These are phyloP conservation scores for Aspergillus nomiae DNA, from an alignment of 2,329 filamentous ascomycete genomes.

Conservation along the genomic window DNA sequence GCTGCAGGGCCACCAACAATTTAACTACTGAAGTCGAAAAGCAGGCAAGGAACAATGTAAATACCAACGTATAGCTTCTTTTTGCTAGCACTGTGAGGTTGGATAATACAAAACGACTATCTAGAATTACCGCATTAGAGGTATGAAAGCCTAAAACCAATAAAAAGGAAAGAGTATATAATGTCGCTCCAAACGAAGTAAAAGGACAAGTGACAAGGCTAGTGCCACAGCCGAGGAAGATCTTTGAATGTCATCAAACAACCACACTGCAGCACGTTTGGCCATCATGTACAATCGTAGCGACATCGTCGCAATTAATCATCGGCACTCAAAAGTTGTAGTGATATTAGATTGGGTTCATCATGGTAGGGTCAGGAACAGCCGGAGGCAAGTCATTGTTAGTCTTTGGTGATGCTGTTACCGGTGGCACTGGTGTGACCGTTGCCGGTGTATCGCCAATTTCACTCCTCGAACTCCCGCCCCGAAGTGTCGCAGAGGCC, in stretches of 20 bases:
- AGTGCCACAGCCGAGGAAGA: neutral
- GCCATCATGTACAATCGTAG: neutral
- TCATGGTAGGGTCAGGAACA: slow-evolving; percentile 33
- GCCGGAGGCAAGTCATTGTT: slow-evolving; percentile 21
- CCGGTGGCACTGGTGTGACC: slow-evolving; percentile 10
- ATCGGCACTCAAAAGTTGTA: neutral
- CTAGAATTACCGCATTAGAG: neutral
- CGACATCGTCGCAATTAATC: neutral
- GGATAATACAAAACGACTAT: neutral
- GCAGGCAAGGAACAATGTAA: neutral
- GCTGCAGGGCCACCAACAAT: too few species aligned
- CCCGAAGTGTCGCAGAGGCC: slow-evolving; percentile 26
- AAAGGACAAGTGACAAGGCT: neutral
- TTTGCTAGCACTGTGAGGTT: neutral
- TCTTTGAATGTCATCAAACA: slow-evolving; percentile 1
- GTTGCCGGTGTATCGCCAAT: neutral
- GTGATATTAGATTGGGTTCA: slow-evolving; percentile 37
- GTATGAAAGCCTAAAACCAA: neutral
- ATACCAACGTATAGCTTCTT: neutral
- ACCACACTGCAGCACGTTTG: neutral
- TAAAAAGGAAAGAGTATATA: neutral
- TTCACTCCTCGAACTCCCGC: slow-evolving; percentile 27
- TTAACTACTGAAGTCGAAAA: neutral
- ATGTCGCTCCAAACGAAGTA: neutral
- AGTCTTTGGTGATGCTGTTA: slow-evolving; percentile 9